These are phyloP conservation scores for Cicer judaicum DNA, from an alignment of 306 rosid genomes.

Conservation along the genomic window DNA sequence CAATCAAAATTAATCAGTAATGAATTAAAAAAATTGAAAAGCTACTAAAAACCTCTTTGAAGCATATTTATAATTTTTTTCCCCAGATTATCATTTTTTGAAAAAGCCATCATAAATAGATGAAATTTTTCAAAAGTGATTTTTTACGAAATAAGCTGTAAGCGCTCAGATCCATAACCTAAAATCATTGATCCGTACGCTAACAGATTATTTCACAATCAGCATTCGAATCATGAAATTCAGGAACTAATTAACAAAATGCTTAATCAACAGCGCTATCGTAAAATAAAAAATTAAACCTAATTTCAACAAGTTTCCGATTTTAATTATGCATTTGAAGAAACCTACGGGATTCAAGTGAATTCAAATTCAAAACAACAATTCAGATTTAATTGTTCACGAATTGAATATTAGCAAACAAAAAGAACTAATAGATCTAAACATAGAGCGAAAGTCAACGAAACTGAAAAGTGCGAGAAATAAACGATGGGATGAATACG, in stretches of 20 bases:
- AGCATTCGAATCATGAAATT: not conserved
- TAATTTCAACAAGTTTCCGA: not conserved
- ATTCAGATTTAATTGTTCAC: not conserved
- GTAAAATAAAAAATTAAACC: not conserved
- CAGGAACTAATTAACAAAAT: not conserved
- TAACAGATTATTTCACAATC: slow-evolving; percentile 1
- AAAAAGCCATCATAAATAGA: too few relatives aligned
- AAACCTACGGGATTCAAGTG: not conserved
- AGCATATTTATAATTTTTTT: too few relatives aligned
- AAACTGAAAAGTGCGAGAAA: not conserved
- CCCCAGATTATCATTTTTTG: too few relatives aligned
- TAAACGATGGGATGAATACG: not conserved
- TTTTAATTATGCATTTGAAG: not conserved
- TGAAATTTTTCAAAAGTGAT: too few relatives aligned
- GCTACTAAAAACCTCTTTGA: too few relatives aligned
- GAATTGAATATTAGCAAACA: not conserved
- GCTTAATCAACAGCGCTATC: not conserved
- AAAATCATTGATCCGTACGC: slow-evolving; percentile 3
- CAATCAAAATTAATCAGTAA: not conserved
- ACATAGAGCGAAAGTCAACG: not conserved
- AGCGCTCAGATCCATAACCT: slow-evolving; percentile 27
- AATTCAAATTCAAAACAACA: slow-evolving; percentile 17
- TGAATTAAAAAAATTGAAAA: too few relatives aligned
- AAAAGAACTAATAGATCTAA: slow-evolving; percentile 26
- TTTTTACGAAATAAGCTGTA: too few relatives aligned